Evolutionary conservation across 1,284 basidiomycete species (phyloP).

Genomic region (Bondarzewia mesenterica): DNA sequence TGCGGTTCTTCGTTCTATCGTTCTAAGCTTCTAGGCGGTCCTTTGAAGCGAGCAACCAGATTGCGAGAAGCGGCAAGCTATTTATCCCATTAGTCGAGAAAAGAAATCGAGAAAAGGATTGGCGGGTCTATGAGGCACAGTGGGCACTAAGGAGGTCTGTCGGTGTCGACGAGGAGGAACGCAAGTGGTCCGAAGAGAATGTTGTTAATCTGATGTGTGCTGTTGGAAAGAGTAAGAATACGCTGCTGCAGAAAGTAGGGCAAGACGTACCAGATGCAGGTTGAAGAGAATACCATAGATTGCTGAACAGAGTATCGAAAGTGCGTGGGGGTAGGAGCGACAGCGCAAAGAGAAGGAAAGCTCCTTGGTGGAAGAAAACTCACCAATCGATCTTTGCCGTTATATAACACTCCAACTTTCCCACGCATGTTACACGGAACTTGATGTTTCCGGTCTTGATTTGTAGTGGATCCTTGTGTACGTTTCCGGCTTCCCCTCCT

Average conservation of each 20-base stretch:
- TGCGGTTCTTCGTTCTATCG: constrained; percentile 10
- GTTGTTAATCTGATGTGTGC: constrained; percentile 41
- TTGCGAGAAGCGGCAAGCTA: constrained; percentile 26
- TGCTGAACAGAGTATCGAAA: neutral
- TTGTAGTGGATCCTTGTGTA: too few relatives aligned
- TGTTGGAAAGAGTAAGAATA: constrained; percentile 18
- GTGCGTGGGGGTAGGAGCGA: neutral
- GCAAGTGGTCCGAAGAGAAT: constrained; percentile 58
- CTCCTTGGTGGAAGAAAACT: neutral
- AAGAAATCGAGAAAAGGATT: constrained; percentile 9
- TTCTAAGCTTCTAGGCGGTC: constrained; percentile 1
- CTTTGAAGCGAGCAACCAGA: constrained; percentile 28
- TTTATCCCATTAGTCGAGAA: constrained; percentile 58
- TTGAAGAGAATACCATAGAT: neutral
- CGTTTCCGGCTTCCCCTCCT: too few relatives aligned
- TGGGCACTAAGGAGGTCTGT: constrained; percentile 65
- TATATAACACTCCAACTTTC: neutral
- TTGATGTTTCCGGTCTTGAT: neutral
- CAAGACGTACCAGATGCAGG: neutral
- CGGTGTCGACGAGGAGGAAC: constrained; percentile 54
- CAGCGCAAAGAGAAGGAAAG: neutral
- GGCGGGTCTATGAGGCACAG: constrained; percentile 5
- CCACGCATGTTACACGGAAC: neutral
- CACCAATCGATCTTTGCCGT: neutral
- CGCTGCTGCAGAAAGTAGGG: neutral